Conservation (phyloP, 257 asterid genomes). For the Fraxinus excelsior region DNA sequence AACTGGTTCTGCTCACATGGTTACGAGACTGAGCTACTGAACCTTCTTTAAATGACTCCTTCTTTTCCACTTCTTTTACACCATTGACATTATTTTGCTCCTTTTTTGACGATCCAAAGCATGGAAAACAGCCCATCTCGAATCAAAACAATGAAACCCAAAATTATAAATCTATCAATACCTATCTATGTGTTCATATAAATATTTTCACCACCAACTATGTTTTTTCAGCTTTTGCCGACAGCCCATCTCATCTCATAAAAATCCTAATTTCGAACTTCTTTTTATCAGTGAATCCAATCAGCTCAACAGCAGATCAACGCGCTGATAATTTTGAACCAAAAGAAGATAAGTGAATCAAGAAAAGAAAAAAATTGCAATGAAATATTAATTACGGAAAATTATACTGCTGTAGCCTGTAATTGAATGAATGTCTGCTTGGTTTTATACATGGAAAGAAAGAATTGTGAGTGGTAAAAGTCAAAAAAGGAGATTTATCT, state of each 20-base stretch:
- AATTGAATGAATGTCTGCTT: conserved; percentile 5
- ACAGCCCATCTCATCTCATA: conserved; percentile 56
- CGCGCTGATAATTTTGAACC: conserved; percentile 32
- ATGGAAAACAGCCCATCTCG: conserved; percentile 83
- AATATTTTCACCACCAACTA: conserved; percentile 27
- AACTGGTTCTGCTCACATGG: conserved; percentile 57
- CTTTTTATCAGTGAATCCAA: conserved; percentile 39
- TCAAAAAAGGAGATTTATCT: conserved; percentile 31
- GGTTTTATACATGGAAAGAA: conserved; percentile 36
- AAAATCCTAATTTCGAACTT: conserved; percentile 52
- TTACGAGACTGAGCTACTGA: conserved; percentile 46
- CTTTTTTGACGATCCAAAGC: conserved; percentile 77
- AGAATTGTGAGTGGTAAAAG: conserved; percentile 37
- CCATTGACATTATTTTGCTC: conserved; percentile 42
- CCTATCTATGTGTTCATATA: conserved; percentile 23
- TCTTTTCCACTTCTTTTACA: conserved; percentile 55
- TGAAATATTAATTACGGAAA: background rate
- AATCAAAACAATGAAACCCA: conserved; percentile 40
- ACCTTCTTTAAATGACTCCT: conserved; percentile 72
- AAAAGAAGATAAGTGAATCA: conserved; percentile 80
- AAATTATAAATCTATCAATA: conserved; percentile 23
- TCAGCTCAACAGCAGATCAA: conserved; percentile 51
- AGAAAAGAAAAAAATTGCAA: conserved; percentile 24
- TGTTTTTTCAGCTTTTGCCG: conserved; percentile 36
- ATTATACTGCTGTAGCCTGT: conserved; percentile 20